Percentiles rank a stretch among this genome's conserved stretches.
These are phyloP conservation scores for Fonsecaea pugnacius DNA, from an alignment of 2,329 filamentous ascomycete genomes.

Conservation along the genomic window DNA sequence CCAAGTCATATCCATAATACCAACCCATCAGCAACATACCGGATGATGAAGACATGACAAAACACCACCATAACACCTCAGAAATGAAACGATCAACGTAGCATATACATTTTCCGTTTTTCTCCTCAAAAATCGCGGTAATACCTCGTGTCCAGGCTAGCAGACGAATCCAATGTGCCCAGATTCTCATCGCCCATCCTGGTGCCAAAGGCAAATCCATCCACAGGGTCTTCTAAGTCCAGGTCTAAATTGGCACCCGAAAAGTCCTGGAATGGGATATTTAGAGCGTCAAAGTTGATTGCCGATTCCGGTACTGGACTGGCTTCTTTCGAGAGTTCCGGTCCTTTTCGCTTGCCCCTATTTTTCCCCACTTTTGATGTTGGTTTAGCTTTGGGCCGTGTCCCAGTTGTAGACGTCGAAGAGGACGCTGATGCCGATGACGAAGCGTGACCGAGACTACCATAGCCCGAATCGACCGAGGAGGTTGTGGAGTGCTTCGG, in stretches of 20 bases:
- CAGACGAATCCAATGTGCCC: constrained; percentile 13
- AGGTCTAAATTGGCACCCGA: constrained; percentile 16
- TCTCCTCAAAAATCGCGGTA: background rate
- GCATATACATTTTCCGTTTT: background rate
- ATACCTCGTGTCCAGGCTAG: constrained; percentile 19
- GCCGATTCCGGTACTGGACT: constrained; percentile 27
- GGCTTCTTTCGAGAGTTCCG: constrained; percentile 2
- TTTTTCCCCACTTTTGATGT: constrained; percentile 12
- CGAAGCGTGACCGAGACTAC: constrained; percentile 23
- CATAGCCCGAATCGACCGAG: constrained; percentile 34
- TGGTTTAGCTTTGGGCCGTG: constrained; percentile 5
- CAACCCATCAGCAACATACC: background rate
- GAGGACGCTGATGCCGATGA: constrained; percentile 16
- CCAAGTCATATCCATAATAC: background rate
- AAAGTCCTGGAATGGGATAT: constrained; percentile 27
- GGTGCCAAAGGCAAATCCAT: background rate
- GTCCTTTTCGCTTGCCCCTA: constrained; percentile 21
- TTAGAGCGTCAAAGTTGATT: constrained; percentile 28
- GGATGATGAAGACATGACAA: background rate
- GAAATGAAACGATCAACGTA: background rate
- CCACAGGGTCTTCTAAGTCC: constrained; percentile 18
- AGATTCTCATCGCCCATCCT: constrained; percentile 12
- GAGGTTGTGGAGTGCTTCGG: constrained; percentile 29
- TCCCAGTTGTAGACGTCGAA: background rate
- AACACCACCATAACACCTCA: background rate